Conservation (phyloP, 192 early-diverging fungal genomes). For the Podila epicladia region DNA sequence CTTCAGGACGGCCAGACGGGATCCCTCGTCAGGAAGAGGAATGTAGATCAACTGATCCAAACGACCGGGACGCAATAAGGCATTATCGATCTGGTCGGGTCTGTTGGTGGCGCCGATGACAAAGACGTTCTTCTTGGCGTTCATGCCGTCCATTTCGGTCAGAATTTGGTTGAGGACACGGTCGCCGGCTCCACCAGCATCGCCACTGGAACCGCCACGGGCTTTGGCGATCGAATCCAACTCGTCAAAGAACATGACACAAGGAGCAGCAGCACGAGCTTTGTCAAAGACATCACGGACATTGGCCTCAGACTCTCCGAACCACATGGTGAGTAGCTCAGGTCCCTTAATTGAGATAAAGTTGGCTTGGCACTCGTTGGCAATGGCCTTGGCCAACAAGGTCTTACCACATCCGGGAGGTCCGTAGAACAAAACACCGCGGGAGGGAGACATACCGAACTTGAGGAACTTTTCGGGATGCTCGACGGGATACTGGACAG, state of each 20-base stretch:
- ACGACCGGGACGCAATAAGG: slow-evolving; percentile 97
- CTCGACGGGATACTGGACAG: slow-evolving; percentile 98
- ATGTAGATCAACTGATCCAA: slow-evolving; percentile 99
- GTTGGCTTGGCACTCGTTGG: slow-evolving; percentile 99
- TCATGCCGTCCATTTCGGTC: slow-evolving; percentile 99
- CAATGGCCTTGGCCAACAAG: slow-evolving; percentile 98
- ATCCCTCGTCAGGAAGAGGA: slow-evolving; percentile 89
- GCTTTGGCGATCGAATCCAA: slow-evolving; percentile 98
- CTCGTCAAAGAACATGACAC: slow-evolving; percentile 99
- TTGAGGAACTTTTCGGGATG: slow-evolving; percentile 99
- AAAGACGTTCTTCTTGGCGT: slow-evolving; percentile 99
- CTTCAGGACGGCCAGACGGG: slow-evolving; percentile 85
- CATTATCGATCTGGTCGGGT: slow-evolving; percentile 98
- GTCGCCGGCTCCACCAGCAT: slow-evolving; percentile 86
- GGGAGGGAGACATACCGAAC: slow-evolving; percentile 97
- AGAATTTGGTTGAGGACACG: slow-evolving; percentile 99
- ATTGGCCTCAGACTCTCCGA: slow-evolving; percentile 99
- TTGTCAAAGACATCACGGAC: slow-evolving; percentile 99
- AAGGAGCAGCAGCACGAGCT: slow-evolving; percentile 96
- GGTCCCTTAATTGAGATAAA: slow-evolving; percentile 99
- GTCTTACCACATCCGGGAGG: slow-evolving; percentile 99
- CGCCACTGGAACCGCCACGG: slow-evolving; percentile 82
- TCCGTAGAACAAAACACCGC: slow-evolving; percentile 99
- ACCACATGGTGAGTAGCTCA: slow-evolving; percentile 99
- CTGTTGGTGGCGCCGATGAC: slow-evolving; percentile 99